A percentile compares a stretch with the other conserved stretches of the same genome.
phyloP scores from a whole-genome alignment of 2,329 filamentous ascomycete genomes.

The Scortechinia acanthostroma region DNA sequence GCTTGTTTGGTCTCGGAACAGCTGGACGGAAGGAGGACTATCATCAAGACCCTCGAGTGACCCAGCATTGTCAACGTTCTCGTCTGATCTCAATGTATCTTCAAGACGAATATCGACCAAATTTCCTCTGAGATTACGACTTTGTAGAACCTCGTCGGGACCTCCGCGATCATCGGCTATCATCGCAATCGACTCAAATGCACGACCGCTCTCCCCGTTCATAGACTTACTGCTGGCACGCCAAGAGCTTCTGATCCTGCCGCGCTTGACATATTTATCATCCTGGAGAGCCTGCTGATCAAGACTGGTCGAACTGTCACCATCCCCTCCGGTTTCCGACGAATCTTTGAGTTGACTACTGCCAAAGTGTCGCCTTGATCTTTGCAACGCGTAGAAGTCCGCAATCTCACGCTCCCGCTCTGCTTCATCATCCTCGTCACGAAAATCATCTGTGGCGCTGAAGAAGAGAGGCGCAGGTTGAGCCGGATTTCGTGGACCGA shows the following conservation, averaged over 20 bases:
- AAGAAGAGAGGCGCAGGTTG: constrained; percentile 56
- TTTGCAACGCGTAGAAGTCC: constrained; percentile 56
- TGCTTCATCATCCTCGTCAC: constrained; percentile 56
- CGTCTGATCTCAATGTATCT: constrained; percentile 35
- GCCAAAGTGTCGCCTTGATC: constrained; percentile 56
- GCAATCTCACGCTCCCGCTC: constrained; percentile 59
- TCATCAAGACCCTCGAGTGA: neutral
- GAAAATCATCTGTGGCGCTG: constrained; percentile 56
- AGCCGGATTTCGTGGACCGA: constrained; percentile 43
- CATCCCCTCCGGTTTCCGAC: constrained; percentile 49
- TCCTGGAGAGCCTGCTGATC: neutral
- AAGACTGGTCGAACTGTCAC: constrained; percentile 19
- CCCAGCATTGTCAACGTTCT: neutral
- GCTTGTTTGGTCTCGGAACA: neutral
- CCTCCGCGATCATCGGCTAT: neutral
- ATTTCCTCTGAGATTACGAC: constrained; percentile 35
- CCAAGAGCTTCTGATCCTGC: neutral
- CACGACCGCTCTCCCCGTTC: neutral
- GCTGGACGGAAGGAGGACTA: neutral
- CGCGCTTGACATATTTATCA: neutral
- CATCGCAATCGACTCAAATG: neutral
- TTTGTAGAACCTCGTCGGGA: constrained; percentile 10
- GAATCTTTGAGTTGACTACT: constrained; percentile 54
- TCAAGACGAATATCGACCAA: constrained; percentile 56
- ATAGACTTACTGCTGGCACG: neutral